Percentiles rank a stretch among this genome's conserved stretches.
These are phyloP conservation scores for Termitomyces sp. DNA, from an alignment of 768 basidiomycete species.

Conservation along the genomic window DNA sequence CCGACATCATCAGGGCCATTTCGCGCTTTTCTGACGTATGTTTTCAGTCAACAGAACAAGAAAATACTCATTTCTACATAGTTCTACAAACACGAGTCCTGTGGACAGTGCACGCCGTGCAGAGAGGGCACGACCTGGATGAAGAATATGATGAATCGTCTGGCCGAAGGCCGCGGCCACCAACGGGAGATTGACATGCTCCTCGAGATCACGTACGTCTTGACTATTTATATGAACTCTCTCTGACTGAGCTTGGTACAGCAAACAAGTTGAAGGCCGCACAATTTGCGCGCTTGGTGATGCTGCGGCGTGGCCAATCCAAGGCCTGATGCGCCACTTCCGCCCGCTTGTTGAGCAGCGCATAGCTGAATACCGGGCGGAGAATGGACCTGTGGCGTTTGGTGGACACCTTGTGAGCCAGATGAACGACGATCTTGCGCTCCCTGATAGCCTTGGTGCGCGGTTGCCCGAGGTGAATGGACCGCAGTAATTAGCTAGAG, in stretches of 20 bases:
- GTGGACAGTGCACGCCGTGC: slow-evolving; percentile 95
- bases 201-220: slow-evolving; percentile 80
- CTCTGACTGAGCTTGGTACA: slow-evolving; percentile 24
- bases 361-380: slow-evolving; percentile 70
- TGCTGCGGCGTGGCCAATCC: slow-evolving; percentile 98
- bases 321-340: slow-evolving; percentile 97
- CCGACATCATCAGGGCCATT: slow-evolving; percentile 92
- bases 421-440: slow-evolving; percentile 63
- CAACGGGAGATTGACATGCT: slow-evolving; percentile 98
- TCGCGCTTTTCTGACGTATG: slow-evolving; percentile 83
- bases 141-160: slow-evolving; percentile 99
- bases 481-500: slow-evolving; percentile 10
- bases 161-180: slow-evolving; percentile 90
- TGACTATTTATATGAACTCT: neutral
- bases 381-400: slow-evolving; percentile 82
- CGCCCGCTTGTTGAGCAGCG: slow-evolving; percentile 91
- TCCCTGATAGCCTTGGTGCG: slow-evolving; percentile 73
- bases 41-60: neutral
- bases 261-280: slow-evolving; percentile 95
- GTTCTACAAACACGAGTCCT: slow-evolving; percentile 99
- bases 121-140: slow-evolving; percentile 97
- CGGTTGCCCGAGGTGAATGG: slow-evolving; percentile 33
- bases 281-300: slow-evolving; percentile 98
- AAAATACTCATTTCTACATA: slow-evolving; percentile 18
- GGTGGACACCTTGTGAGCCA: slow-evolving; percentile 75